Evolutionary conservation across 257 asterid genomes (phyloP), one percentile per base, ranked within the genome.

Genomic region (Agastache rugosa): DNA sequence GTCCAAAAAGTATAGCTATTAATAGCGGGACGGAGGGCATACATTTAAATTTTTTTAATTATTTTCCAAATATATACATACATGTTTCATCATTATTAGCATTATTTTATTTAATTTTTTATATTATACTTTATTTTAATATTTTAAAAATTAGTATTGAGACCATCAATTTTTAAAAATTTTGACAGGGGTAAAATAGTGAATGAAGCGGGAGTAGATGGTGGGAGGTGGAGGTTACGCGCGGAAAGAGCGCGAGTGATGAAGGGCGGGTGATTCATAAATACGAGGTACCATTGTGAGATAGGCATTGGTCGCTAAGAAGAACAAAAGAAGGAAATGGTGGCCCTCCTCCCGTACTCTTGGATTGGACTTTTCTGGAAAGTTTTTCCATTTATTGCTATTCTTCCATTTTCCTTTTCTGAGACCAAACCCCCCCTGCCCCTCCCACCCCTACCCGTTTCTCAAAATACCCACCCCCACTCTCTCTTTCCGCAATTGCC

Each of bases 291-390:
- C 63, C n/a, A 55, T 55, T 3, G 62, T 22, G 35, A 55, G 63
- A 55, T 55, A 11, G 35, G 63, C 63, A 55, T 55, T 55, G 63
- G 63, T 55, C 63, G 63, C n/a, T 23, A 17, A 14, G 63, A 11
- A 23, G 37, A 58, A 58, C 37, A 58, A 58, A 58, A 58, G 63
- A 58, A 34, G 63, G 39, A 25, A 58, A 58, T 14, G 63, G 63
- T 58, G 63, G 63, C 39, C 63, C 63, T 58, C 39, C 77, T 85
- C 89, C 90, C 71, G 95, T 91, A 91, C 90, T 86, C 86, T 84
- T 82, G 89, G 97, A 91, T 91, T 87, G 86, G 93, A 84, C 93
- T 78, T 84, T 85, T 87, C 80, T 80, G 86, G 93, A 84, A 91
- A 85, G 78, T 70, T 73, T 88, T 91, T 79, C 96, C 90, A 75